phyloP scores from a whole-genome alignment of 495 filamentous ascomycete genomes.

The Opeltia flavorubescens region DNA sequence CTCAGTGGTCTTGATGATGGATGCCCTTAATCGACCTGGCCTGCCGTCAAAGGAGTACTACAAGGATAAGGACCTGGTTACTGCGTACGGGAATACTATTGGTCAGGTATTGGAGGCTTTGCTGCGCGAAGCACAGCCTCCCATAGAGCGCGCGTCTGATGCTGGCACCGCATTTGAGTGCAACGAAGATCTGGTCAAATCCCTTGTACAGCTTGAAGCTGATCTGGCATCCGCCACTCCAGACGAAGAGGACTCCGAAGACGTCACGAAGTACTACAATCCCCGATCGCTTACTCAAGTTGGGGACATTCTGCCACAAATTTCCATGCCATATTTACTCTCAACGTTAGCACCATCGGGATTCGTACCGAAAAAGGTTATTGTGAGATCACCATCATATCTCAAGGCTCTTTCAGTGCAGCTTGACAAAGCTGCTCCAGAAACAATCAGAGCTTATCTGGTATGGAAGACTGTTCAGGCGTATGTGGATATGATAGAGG shows the following conservation, averaged over 20 bases:
- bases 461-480: slow-evolving; percentile 47
- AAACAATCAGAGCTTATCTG: slow-evolving; percentile 40
- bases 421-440: slow-evolving; percentile 30
- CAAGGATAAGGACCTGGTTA: slow-evolving; percentile 37
- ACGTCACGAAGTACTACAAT: slow-evolving; percentile 49
- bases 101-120: slow-evolving; percentile 27
- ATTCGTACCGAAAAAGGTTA: slow-evolving; percentile 34
- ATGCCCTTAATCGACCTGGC: slow-evolving; percentile 37
- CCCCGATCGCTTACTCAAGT: slow-evolving; percentile 38
- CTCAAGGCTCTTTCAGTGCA: slow-evolving; percentile 35
- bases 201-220: slow-evolving; percentile 44
- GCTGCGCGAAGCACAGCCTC: slow-evolving; percentile 6
- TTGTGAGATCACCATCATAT: slow-evolving; percentile 45
- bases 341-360: slow-evolving; percentile 35
- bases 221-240: slow-evolving; percentile 46
- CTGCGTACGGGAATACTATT: slow-evolving; percentile 37
- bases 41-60: slow-evolving; percentile 55
- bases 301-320: slow-evolving; percentile 35
- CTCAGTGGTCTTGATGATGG: slow-evolving; percentile 41
- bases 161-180: background rate
- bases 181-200: slow-evolving; percentile 20
- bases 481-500: slow-evolving; percentile 37
- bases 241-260: slow-evolving; percentile 39
- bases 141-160: slow-evolving; percentile 12
- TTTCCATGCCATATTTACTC: slow-evolving; percentile 40